Evolutionary conservation across 257 asterid genomes (phyloP), one percentile per base, ranked within the genome.

Genomic region (Nicotiana attenuata): DNA sequence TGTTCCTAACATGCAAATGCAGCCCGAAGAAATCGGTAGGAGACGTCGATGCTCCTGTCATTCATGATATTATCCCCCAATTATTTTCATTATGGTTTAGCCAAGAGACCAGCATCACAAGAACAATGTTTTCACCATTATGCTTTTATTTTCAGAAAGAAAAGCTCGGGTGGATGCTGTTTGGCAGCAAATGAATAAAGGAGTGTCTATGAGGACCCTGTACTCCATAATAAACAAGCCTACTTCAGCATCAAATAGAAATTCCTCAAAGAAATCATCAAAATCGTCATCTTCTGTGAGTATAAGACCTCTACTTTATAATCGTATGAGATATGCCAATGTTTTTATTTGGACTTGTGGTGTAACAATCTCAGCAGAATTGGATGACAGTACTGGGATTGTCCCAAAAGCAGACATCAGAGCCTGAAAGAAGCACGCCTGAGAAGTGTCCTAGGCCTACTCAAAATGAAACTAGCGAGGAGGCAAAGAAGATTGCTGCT

Each of bases 161-260:
- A 91, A 92, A 85, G 97, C 93, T 82, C 94, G 97, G 53, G 88
- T 94, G 35, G 97, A 93, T 84, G 97, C 93, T 84, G 85, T 94
- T 35, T 96, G 99, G 99, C 90, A 88, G 88, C 91, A 94, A 90
- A 96, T 96, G 98, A 96, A 89, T 77, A 94, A 96, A 86, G 99
- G 98, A 77, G 90, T 91, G 60, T 87, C 99, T 52, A 71, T 84
- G 22, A 92, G 88, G 84, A 82, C 92, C 82, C 91, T 94, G 35
- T 93, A 86, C 56, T 83, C 95, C 82, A 89, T 92, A 60, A 56
- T 88, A 65, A 80, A 81, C 84, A 92, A 80, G 81, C 89, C 83
- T 81, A 83, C 85, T 68, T 65, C 90, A 31, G 69, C 56, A 29
- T 82, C 81, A 76, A 88, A 85, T 67, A 92, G 82, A 86, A 64